These are phyloP conservation scores for Steccherinum ochraceum DNA, from an alignment of 768 basidiomycete genomes.

Conservation along the genomic window DNA sequence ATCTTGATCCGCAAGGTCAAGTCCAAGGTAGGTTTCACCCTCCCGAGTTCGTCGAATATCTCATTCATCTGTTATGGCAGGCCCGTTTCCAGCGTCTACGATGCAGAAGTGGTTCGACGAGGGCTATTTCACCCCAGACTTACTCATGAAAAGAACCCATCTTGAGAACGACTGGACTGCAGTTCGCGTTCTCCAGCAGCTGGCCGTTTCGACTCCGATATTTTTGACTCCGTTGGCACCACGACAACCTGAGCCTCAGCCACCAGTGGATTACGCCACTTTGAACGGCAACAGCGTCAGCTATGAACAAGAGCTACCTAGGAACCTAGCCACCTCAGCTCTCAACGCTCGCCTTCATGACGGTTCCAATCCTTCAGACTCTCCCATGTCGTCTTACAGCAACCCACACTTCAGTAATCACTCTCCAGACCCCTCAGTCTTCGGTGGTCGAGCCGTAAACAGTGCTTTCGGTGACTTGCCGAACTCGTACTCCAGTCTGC, in stretches of 20 bases:
- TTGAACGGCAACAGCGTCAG: not conserved
- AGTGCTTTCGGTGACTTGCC: slow-evolving; percentile 6
- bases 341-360: slow-evolving; percentile 53
- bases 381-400: slow-evolving; percentile 68
- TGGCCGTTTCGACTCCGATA: slow-evolving; percentile 49
- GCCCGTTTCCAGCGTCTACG: slow-evolving; percentile 80
- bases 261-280: slow-evolving; percentile 57
- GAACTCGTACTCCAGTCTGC: not conserved
- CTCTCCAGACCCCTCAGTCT: slow-evolving; percentile 62
- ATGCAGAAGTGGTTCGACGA: slow-evolving; percentile 97
- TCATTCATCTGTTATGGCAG: too few relatives aligned
- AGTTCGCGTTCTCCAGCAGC: slow-evolving; percentile 51
- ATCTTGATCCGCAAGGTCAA: slow-evolving; percentile 88
- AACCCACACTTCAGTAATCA: slow-evolving; percentile 55
- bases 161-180: slow-evolving; percentile 63
- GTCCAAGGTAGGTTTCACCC: slow-evolving; percentile 87
- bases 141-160: slow-evolving; percentile 79
- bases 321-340: slow-evolving; percentile 54
- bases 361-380: slow-evolving; percentile 56
- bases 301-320: slow-evolving; percentile 27
- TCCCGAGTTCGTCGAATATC: too few relatives aligned
- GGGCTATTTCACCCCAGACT: slow-evolving; percentile 78
- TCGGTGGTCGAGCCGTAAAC: slow-evolving; percentile 38
- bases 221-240: slow-evolving; percentile 50
- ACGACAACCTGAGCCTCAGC: slow-evolving; percentile 36